Percentiles rank a stretch among this genome's conserved stretches.
These are phyloP conservation scores for Melocanna baccifera DNA, from an alignment of 176 grass and related monocot genomes.

Conservation along the genomic window DNA sequence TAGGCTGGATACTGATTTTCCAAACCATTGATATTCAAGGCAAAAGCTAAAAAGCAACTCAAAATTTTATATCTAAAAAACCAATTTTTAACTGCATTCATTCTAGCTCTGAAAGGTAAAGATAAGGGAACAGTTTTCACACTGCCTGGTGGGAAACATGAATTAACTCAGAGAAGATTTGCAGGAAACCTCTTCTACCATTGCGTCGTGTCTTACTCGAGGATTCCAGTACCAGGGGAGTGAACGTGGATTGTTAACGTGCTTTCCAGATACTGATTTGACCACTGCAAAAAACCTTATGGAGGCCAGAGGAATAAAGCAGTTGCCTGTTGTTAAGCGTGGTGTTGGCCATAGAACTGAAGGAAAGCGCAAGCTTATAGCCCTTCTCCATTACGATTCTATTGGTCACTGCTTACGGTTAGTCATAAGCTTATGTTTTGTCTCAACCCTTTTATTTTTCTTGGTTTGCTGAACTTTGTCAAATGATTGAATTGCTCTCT, in stretches of 20 bases:
- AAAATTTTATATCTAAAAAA: not conserved
- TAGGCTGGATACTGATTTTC: not conserved
- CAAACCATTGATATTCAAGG: not conserved
- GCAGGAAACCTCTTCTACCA: constrained; percentile 57
- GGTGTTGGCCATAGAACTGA: constrained; percentile 49
- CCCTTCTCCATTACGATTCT: constrained; percentile 85
- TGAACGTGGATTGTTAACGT: constrained; percentile 71
- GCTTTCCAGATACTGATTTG: constrained; percentile 90
- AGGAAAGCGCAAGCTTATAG: constrained; percentile 60
- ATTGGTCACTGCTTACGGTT: constrained; percentile 74
- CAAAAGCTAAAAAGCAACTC: not conserved
- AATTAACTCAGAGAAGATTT: constrained; percentile 32
- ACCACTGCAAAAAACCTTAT: constrained; percentile 90
- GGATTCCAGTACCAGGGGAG: constrained; percentile 63
- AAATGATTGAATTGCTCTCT: not conserved
- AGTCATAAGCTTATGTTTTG: constrained; percentile 31
- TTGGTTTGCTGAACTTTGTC: not conserved
- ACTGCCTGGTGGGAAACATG: not conserved
- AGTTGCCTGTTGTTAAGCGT: constrained; percentile 93
- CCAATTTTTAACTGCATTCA: not conserved
- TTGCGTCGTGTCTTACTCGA: constrained; percentile 67
- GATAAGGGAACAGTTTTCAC: not conserved
- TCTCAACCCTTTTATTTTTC: not conserved
- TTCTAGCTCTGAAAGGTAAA: not conserved
- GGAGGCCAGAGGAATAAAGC: constrained; percentile 94